Evolutionary conservation across 1,139 yeast genomes (phyloP).

Genomic region (Yamadazyma spencermartinsiae): DNA sequence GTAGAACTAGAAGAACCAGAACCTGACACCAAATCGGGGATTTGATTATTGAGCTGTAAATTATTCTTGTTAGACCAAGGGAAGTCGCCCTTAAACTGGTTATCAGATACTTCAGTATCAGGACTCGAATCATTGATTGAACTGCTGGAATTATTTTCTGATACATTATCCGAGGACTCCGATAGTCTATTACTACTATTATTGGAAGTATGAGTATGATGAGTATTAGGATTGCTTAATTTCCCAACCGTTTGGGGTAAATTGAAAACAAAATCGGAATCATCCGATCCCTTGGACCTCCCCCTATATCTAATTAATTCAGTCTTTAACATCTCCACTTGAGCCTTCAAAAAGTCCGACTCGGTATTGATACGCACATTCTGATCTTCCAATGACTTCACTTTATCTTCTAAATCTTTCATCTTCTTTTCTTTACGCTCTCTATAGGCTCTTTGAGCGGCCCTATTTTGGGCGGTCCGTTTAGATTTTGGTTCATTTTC

Average conservation of each 20-base stretch:
- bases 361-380: conserved; percentile 66
- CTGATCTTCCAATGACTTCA: conserved; percentile 66
- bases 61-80: conserved; percentile 33
- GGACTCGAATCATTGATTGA: conserved; percentile 23
- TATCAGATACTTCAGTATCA: conserved; percentile 23
- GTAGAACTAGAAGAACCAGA: conserved; percentile 37
- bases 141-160: conserved; percentile 16
- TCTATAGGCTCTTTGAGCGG: conserved; percentile 95
- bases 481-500: conserved; percentile 80
- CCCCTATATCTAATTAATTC: conserved; percentile 71
- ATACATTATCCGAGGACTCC: conserved; percentile 13
- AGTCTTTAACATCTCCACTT: conserved; percentile 69
- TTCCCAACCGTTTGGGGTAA: conserved; percentile 37
- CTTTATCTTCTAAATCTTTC: conserved; percentile 83
- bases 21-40: conserved; percentile 34
- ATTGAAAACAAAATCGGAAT: conserved; percentile 34
- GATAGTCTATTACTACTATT: neutral
- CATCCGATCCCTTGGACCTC: neutral
- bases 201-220: conserved; percentile 11
- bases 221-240: conserved; percentile 25
- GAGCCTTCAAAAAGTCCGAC: conserved; percentile 70
- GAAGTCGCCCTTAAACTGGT: conserved; percentile 18
- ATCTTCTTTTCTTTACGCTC: conserved; percentile 89
- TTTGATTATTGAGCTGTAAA: conserved; percentile 15
- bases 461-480: conserved; percentile 95